Evolutionary conservation across 2,329 filamentous ascomycete genomes (phyloP).

Genomic region (Penicillium sp.): DNA sequence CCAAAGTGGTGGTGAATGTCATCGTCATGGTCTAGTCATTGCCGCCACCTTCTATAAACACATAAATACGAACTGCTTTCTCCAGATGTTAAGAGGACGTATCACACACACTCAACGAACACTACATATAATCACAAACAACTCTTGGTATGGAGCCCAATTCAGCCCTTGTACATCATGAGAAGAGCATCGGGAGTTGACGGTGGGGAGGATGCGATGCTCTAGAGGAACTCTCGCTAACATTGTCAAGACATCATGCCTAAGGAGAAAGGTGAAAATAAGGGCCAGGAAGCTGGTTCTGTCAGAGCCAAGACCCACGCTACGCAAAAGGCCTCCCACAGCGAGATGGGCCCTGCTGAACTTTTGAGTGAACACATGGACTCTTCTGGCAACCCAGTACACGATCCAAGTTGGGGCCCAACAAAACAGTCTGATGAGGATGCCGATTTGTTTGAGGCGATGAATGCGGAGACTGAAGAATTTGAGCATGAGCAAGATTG

Average conservation of each 20-base stretch:
- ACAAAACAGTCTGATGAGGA: conserved; percentile 19
- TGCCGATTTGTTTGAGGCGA: conserved; percentile 33
- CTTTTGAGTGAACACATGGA: conserved; percentile 34
- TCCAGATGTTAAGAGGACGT: background rate
- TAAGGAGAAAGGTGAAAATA: background rate
- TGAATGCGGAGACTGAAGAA: conserved; percentile 30
- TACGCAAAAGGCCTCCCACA: conserved; percentile 6
- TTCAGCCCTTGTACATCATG: background rate
- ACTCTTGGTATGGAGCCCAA: background rate
- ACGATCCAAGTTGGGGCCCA: conserved; percentile 27
- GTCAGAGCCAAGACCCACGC: background rate
- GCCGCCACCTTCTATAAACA: conserved; percentile 22
- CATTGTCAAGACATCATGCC: background rate
- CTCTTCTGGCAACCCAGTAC: conserved; percentile 33
- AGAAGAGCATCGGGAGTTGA: background rate
- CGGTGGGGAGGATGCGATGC: background rate
- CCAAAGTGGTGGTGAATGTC: conserved; percentile 20
- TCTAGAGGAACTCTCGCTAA: background rate
- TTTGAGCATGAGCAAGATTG: conserved; percentile 18
- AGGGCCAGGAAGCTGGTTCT: background rate
- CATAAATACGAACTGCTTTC: conserved; percentile 15
- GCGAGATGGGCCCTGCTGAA: conserved; percentile 30
- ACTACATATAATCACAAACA: conserved; percentile 4
- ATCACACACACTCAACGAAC: background rate
- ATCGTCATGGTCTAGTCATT: conserved; percentile 36